Evolutionary conservation across 2,329 filamentous ascomycete species (phyloP), one percentile per base, ranked within the genome.

Genomic region (Neurospora crassa): DNA sequence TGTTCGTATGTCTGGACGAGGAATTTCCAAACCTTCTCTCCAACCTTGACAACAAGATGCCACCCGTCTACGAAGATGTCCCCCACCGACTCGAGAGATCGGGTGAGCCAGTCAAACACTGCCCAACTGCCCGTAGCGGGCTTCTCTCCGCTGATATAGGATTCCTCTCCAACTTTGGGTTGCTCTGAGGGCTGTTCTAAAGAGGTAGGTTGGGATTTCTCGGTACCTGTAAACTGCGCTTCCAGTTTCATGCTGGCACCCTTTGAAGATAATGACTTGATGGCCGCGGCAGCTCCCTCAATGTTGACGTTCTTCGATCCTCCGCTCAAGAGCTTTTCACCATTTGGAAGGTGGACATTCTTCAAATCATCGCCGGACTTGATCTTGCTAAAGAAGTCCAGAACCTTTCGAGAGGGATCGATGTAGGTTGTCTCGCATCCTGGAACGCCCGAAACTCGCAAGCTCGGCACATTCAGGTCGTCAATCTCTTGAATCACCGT

Each of bases 91-190:
- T 47, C 43, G 20, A 53, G 12, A n/a, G 20, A 24, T 29, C 47
- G 29, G 11, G 47, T 53, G 20, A 53, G 20, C 47, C 47, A 53
- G 47, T 53, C 47, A 3, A 53, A 53, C 0, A 3, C 12, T 53
- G 47, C 20, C 47, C 47, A 53, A 11, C 12, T 47, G 43, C n/a
- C 43, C 5, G 43, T 43, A 43, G 18, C 20, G 20, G 43, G 43
- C 10, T 0, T 47, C 1, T 20, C 43, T 0, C 11, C 5, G 43
- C n/a, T 47, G 4, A 0, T 20, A 20, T 5, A 12, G n/a, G n/a
- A 47, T 4, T 2, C 10, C 43, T 2, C 43, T 20, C 4, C n/a
- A 20, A 47, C 10, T 20, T 0, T 20, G 18, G 43, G 10, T 20
- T 29, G 29, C 4, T 29, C 29, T 29, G 29, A 29, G 4, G 29